phyloP scores from a whole-genome alignment of 2,329 filamentous ascomycete species.

The Septoria petroselini region DNA sequence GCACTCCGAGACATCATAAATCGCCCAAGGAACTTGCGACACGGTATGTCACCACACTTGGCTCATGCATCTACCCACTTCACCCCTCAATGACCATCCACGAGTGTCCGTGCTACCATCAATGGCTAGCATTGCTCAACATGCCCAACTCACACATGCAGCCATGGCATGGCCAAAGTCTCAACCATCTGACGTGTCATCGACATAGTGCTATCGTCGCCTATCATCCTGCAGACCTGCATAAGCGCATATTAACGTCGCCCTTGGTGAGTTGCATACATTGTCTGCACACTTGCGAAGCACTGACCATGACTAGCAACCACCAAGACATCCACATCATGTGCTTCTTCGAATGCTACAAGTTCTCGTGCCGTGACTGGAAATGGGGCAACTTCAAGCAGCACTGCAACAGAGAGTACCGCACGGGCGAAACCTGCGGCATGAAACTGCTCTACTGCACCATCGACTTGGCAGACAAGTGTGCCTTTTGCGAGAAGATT shows the following conservation, averaged over 20 bases:
- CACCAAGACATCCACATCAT: conserved; percentile 48
- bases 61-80: conserved; percentile 2
- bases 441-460: conserved; percentile 86
- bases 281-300: conserved; percentile 9
- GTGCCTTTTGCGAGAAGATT: conserved; percentile 84
- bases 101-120: background rate
- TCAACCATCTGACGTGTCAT: conserved; percentile 10
- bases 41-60: conserved; percentile 19
- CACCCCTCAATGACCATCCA: background rate
- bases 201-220: conserved; percentile 2
- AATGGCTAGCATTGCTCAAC: conserved; percentile 13
- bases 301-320: conserved; percentile 16
- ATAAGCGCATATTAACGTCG: conserved; percentile 9
- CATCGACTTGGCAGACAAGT: conserved; percentile 60
- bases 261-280: conserved; percentile 10
- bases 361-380: conserved; percentile 84
- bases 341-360: conserved; percentile 94
- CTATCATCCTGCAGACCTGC: conserved; percentile 6
- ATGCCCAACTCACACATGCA: background rate
- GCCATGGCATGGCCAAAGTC: conserved; percentile 1
- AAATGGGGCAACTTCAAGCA: conserved; percentile 91
- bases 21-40: background rate
- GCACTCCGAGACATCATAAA: conserved; percentile 5
- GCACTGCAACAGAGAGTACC: conserved; percentile 92
- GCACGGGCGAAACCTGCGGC: conserved; percentile 93